These are phyloP conservation scores for Ceratorhiza oryzae-sativae DNA, from an alignment of 1,284 basidiomycete species.

Conservation along the genomic window DNA sequence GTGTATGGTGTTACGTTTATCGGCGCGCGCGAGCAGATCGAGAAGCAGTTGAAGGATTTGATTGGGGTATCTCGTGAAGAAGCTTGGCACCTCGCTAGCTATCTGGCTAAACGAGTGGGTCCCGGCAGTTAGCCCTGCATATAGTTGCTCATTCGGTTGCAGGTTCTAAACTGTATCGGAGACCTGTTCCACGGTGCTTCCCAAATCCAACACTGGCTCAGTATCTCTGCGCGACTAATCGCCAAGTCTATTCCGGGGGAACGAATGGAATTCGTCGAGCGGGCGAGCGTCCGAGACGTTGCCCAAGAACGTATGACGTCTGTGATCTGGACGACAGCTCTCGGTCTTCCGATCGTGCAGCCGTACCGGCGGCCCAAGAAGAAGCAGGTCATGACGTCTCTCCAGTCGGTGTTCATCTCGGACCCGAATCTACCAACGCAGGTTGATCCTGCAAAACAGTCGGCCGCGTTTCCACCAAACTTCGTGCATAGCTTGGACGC, in stretches of 20 bases:
- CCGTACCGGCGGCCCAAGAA: constrained; percentile 88
- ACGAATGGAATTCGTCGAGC: constrained; percentile 62
- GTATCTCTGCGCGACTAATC: constrained; percentile 81
- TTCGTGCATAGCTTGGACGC: constrained; percentile 98
- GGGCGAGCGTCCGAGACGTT: constrained; percentile 54
- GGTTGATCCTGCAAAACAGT: constrained; percentile 90
- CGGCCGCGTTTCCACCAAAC: constrained; percentile 97
- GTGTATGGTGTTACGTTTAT: constrained; percentile 98
- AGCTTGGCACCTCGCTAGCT: constrained; percentile 78
- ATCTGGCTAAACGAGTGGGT: constrained; percentile 78
- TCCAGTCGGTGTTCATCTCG: constrained; percentile 93
- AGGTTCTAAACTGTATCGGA: constrained; percentile 86
- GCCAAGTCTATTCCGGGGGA: constrained; percentile 85
- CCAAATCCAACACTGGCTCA: constrained; percentile 92
- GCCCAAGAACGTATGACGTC: constrained; percentile 93
- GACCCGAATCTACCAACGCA: constrained; percentile 79
- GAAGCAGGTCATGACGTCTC: constrained; percentile 77
- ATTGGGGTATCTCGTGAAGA: constrained; percentile 77
- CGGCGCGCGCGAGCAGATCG: constrained; percentile 95
- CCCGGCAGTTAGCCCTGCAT: not conserved
- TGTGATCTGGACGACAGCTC: constrained; percentile 95
- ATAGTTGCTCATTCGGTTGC: constrained; percentile 31
- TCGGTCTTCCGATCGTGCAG: constrained; percentile 95
- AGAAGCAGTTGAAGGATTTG: constrained; percentile 83
- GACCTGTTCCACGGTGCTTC: constrained; percentile 93